Conservation (phyloP, 2,329 filamentous ascomycete species). For the Cladosporium sp. region DNA sequence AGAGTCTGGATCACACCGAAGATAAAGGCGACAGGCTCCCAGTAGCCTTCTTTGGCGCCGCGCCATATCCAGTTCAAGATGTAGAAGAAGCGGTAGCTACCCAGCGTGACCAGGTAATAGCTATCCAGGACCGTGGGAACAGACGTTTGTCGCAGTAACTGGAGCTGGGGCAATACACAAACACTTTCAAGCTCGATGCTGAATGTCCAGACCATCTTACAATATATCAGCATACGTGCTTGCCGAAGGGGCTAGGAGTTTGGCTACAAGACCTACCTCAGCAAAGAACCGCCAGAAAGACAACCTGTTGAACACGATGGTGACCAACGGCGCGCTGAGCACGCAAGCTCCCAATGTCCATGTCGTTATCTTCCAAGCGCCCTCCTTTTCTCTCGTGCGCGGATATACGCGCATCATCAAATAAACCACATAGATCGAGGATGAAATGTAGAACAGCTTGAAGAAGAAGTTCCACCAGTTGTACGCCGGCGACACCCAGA, state of each 20-base stretch:
- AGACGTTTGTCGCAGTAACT: slow-evolving; percentile 89
- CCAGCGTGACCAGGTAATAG: slow-evolving; percentile 88
- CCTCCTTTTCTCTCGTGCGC: slow-evolving; percentile 83
- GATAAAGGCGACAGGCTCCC: slow-evolving; percentile 73
- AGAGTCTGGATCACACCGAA: slow-evolving; percentile 89
- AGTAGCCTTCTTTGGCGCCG: slow-evolving; percentile 34
- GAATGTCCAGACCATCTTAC: slow-evolving; percentile 79
- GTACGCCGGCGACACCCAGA: slow-evolving; percentile 36
- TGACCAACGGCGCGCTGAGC: slow-evolving; percentile 69
- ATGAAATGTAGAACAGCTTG: slow-evolving; percentile 85
- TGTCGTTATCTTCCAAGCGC: slow-evolving; percentile 87
- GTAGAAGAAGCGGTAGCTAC: slow-evolving; percentile 85
- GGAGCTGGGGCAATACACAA: slow-evolving; percentile 84
- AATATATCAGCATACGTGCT: not conserved
- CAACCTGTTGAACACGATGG: slow-evolving; percentile 62
- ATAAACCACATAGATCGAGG: slow-evolving; percentile 81
- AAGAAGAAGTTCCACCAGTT: slow-evolving; percentile 69
- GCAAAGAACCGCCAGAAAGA: slow-evolving; percentile 25
- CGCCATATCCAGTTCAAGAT: slow-evolving; percentile 87
- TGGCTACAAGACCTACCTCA: slow-evolving; percentile 31
- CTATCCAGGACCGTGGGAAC: slow-evolving; percentile 95
- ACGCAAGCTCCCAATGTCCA: slow-evolving; percentile 66
- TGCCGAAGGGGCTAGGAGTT: not conserved
- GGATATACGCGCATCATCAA: slow-evolving; percentile 86
- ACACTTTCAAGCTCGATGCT: slow-evolving; percentile 90